A percentile compares a stretch with the other conserved stretches of the same genome.
Evolutionary conservation across 2,329 filamentous ascomycete genomes (phyloP).

Genomic region (Hypoxylon sp.): DNA sequence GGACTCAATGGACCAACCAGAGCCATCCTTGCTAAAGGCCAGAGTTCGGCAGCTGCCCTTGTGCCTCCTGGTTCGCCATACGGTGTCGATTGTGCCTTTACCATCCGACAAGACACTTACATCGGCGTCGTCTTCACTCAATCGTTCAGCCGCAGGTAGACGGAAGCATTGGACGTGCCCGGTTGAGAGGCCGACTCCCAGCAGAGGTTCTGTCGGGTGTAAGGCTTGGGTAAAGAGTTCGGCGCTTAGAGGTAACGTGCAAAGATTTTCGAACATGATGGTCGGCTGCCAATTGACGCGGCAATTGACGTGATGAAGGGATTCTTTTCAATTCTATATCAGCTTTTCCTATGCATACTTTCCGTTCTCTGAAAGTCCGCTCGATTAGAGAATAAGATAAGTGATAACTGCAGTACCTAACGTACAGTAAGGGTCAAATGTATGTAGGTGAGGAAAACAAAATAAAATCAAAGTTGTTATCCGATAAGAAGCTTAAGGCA

Average conservation of each 20-base stretch:
- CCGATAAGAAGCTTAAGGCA: not conserved
- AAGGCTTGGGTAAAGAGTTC: conserved; percentile 92
- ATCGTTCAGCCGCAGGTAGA: conserved; percentile 68
- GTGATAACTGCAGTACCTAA: too few species aligned
- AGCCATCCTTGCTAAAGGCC: conserved; percentile 82
- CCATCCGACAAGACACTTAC: conserved; percentile 69
- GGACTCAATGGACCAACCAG: conserved; percentile 66
- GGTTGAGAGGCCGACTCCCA: conserved; percentile 86
- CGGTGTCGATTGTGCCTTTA: conserved; percentile 80
- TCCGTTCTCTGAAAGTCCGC: not conserved
- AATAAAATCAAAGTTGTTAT: conserved; percentile 9
- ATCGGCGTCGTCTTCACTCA: conserved; percentile 66
- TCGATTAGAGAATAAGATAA: not conserved
- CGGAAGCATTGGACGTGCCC: conserved; percentile 90
- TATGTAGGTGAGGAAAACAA: not conserved
- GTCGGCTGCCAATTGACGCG: conserved; percentile 3
- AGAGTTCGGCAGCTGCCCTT: conserved; percentile 93
- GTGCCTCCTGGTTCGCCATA: conserved; percentile 90
- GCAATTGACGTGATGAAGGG: conserved; percentile 1
- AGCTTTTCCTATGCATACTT: conserved; percentile 1
- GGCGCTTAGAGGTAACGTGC: conserved; percentile 84
- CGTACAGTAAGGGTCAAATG: too few species aligned
- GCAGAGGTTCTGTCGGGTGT: conserved; percentile 85
- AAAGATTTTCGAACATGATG: conserved; percentile 90
- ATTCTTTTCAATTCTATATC: conserved; percentile 4